Evolutionary conservation across 2,329 filamentous ascomycete genomes (phyloP).

Genomic region (Akanthomyces uredinophilus): DNA sequence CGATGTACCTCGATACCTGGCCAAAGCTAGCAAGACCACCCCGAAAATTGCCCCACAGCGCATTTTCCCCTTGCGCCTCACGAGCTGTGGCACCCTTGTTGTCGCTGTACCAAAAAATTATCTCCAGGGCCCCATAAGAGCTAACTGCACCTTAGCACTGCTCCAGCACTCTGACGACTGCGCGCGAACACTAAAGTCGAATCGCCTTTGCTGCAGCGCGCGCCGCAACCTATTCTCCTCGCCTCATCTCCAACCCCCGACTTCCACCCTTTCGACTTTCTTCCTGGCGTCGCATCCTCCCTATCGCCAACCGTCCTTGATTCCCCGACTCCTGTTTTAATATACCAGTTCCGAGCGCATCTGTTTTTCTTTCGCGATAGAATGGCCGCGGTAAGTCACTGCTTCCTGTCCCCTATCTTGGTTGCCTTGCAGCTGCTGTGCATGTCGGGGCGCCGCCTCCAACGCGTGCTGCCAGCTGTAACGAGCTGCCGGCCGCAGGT

Average conservation of each 20-base stretch:
- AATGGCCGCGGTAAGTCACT: constrained; percentile 39
- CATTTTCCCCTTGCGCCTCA: not conserved
- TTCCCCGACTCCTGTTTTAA: constrained; percentile 6
- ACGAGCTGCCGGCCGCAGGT: constrained; percentile 7
- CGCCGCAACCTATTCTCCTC: constrained; percentile 10
- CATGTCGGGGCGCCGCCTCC: constrained; percentile 3
- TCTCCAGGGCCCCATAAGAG: constrained; percentile 15
- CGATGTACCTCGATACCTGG: no score
- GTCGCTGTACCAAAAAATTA: constrained; percentile 15
- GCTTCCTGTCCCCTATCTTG: constrained; percentile 16
- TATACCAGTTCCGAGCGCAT: constrained; percentile 17
- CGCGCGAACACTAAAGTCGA: not conserved
- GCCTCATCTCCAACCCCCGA: constrained; percentile 13
- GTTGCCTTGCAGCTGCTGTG: constrained; percentile 10
- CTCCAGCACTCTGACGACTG: not conserved
- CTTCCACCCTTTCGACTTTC: constrained; percentile 6
- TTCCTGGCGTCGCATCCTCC: constrained; percentile 12
- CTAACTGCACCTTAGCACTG: not conserved
- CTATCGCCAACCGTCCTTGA: constrained; percentile 11
- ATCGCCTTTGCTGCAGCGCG: constrained; percentile 3
- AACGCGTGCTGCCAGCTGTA: constrained; percentile 14
- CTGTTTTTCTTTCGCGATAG: constrained; percentile 30
- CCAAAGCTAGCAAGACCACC: not conserved
- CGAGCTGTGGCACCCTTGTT: not conserved
- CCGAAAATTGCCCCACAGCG: not conserved